Percentiles rank a stretch among this genome's conserved stretches.
These are phyloP conservation scores for Aspergillus carbonarius DNA, from an alignment of 2,329 filamentous ascomycete genomes.

Conservation along the genomic window DNA sequence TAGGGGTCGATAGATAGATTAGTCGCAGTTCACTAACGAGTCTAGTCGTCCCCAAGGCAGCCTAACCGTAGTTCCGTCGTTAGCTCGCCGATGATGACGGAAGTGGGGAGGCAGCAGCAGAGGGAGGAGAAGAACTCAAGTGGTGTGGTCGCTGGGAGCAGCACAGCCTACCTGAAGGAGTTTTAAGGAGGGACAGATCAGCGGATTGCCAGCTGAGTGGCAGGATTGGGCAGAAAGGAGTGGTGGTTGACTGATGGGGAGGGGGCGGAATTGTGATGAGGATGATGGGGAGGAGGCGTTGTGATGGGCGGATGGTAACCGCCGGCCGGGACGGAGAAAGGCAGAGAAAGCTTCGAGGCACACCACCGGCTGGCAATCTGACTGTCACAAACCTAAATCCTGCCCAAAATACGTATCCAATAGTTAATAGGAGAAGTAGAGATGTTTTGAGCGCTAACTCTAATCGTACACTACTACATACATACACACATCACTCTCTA, in stretches of 20 bases:
- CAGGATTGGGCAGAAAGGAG: background rate
- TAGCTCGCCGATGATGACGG: conserved; percentile 2
- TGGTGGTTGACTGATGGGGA: background rate
- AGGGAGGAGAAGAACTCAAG: background rate
- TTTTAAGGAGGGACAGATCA: background rate
- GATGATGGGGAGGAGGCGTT: background rate
- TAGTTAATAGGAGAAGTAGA: conserved; percentile 9
- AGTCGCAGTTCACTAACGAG: background rate
- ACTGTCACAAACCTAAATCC: too few relatives aligned
- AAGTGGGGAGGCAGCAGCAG: background rate
- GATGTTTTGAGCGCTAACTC: conserved; percentile 10
- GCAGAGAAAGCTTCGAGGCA: background rate
- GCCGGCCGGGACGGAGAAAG: conserved; percentile 1
- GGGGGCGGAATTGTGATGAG: background rate
- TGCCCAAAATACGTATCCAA: too few relatives aligned
- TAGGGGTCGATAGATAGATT: background rate
- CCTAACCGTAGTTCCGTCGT: conserved; percentile 2
- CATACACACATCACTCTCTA: conserved; percentile 10
- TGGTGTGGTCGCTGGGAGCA: background rate
- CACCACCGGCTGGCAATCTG: background rate
- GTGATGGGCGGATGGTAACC: conserved; percentile 1
- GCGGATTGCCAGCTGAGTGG: background rate
- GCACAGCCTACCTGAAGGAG: background rate
- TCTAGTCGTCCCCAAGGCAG: conserved; percentile 1
- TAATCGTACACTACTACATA: conserved; percentile 13